Evolutionary conservation across 305 asterid genomes (phyloP).

Genomic region (Plantago lanceolata): DNA sequence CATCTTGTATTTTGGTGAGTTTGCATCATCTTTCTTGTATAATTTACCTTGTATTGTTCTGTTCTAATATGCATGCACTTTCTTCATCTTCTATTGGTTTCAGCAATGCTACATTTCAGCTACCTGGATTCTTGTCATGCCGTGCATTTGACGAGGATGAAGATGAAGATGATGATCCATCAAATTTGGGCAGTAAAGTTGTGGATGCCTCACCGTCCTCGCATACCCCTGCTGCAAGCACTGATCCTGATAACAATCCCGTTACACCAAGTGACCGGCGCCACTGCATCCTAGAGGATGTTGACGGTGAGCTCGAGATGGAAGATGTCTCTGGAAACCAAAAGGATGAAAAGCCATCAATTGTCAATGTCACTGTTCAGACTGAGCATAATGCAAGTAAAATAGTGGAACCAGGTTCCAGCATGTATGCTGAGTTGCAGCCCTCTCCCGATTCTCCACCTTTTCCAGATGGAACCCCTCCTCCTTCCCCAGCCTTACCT

Average conservation of each 20-base stretch:
- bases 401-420: constrained; percentile 34
- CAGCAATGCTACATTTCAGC: constrained; percentile 81
- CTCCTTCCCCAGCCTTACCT: constrained; percentile 80
- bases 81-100: constrained; percentile 26
- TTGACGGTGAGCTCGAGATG: constrained; percentile 98
- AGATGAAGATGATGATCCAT: constrained; percentile 45
- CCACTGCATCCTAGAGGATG: constrained; percentile 81
- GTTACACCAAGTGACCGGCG: constrained; percentile 74
- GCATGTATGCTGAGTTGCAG: constrained; percentile 31
- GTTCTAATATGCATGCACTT: constrained; percentile 10
- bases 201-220: constrained; percentile 40
- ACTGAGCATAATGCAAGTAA: constrained; percentile 32
- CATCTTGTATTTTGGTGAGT: neutral
- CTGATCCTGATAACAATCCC: constrained; percentile 40
- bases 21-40: neutral
- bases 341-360: constrained; percentile 52
- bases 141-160: constrained; percentile 67
- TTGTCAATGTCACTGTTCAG: constrained; percentile 27
- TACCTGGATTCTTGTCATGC: constrained; percentile 69
- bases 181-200: constrained; percentile 33
- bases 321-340: constrained; percentile 87
- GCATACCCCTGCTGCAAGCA: constrained; percentile 42
- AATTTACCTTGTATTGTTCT: neutral
- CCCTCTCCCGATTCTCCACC: constrained; percentile 84
- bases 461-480: constrained; percentile 75